Conservation (phyloP, 345 rosid species). For the Mangifera indica region DNA sequence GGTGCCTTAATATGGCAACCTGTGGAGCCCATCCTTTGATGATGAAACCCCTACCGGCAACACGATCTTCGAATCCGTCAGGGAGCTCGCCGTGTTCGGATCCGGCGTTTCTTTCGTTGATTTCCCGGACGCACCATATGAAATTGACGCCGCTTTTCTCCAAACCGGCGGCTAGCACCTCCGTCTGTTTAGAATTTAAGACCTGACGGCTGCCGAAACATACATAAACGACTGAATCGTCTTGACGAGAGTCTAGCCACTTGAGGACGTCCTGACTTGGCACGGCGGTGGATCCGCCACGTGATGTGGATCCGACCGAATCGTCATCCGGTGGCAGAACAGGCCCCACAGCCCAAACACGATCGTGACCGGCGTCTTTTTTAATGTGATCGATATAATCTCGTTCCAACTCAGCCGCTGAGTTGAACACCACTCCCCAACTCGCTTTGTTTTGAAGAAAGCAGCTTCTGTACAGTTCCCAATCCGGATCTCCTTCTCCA, state of each 20-base stretch:
- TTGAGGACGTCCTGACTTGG: constrained; percentile 4
- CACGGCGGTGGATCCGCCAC: constrained; percentile 29
- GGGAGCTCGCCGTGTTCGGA: constrained; percentile 4
- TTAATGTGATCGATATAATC: constrained; percentile 43
- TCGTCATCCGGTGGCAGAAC: constrained; percentile 15
- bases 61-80: constrained; percentile 17
- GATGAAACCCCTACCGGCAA: constrained; percentile 12
- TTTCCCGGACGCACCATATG: background rate
- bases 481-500: constrained; percentile 35
- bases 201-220: constrained; percentile 21
- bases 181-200: constrained; percentile 3
- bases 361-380: constrained; percentile 26
- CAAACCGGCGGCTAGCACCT: constrained; percentile 15
- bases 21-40: constrained; percentile 26
- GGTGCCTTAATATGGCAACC: constrained; percentile 18
- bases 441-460: constrained; percentile 36
- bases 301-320: background rate
- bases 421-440: constrained; percentile 59
- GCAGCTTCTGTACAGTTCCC: constrained; percentile 33
- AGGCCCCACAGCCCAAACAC: constrained; percentile 49
- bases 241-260: constrained; percentile 21
- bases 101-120: background rate
- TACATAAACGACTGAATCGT: constrained; percentile 16
- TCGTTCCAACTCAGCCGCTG: constrained; percentile 46
- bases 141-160: constrained; percentile 19